phyloP scores from a whole-genome alignment of 352 stramenopile genomes.

The Phytopythium sindhum region DNA sequence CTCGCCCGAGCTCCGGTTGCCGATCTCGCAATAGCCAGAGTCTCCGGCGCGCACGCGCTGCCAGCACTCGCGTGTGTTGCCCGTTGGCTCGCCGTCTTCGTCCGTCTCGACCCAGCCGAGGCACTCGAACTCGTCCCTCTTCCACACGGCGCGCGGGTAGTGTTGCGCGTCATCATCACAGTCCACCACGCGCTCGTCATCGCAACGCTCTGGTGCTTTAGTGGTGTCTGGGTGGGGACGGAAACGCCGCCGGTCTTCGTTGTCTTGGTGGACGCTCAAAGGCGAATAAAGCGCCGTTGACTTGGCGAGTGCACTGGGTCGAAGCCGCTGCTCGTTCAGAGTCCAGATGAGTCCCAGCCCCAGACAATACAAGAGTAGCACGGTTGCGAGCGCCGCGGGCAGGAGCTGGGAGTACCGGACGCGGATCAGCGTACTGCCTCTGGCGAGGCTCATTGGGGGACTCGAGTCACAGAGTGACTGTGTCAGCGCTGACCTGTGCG shows the following conservation, averaged over 20 bases:
- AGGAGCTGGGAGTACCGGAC: background rate
- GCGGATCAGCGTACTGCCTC: background rate
- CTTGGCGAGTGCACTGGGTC: background rate
- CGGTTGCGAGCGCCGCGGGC: background rate
- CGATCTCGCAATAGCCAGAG: slow-evolving; percentile 59
- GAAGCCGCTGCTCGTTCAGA: background rate
- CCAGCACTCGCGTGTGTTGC: slow-evolving; percentile 51
- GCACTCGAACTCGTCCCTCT: slow-evolving; percentile 51
- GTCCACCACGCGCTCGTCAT: background rate
- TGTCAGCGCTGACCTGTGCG: background rate
- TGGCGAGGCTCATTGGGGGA: background rate
- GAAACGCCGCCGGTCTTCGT: background rate
- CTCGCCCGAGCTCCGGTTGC: slow-evolving; percentile 45
- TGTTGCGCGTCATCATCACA: background rate
- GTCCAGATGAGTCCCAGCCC: slow-evolving; percentile 1
- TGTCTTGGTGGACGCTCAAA: background rate
- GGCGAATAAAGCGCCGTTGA: background rate
- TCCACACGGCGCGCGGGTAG: slow-evolving; percentile 22
- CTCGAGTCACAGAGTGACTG: background rate
- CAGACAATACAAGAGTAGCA: background rate
- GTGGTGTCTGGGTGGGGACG: background rate
- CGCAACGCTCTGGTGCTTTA: background rate
- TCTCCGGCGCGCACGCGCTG: slow-evolving; percentile 52
- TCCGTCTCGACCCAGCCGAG: slow-evolving; percentile 62
- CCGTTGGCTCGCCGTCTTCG: slow-evolving; percentile 43